Percentiles rank a stretch among this genome's conserved stretches.
These are phyloP conservation scores for Talaromyces sp. DNA, from an alignment of 2,329 filamentous ascomycete genomes.

Conservation along the genomic window DNA sequence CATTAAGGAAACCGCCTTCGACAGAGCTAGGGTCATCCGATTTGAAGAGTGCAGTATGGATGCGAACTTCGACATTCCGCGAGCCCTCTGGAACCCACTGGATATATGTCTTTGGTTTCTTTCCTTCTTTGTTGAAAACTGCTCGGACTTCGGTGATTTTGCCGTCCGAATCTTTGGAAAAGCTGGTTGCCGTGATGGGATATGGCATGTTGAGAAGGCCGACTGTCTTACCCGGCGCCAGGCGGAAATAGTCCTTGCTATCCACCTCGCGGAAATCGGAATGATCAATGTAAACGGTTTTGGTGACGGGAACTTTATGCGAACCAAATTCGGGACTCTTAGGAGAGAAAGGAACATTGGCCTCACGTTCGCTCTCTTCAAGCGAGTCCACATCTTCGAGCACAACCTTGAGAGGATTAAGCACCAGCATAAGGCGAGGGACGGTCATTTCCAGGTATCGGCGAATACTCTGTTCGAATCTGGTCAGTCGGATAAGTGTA, in stretches of 20 bases:
- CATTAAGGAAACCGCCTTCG: conserved; percentile 74
- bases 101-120: conserved; percentile 70
- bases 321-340: conserved; percentile 61
- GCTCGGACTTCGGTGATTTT: conserved; percentile 64
- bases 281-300: conserved; percentile 79
- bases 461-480: conserved; percentile 80
- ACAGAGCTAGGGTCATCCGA: conserved; percentile 74
- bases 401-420: conserved; percentile 77
- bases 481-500: conserved; percentile 71
- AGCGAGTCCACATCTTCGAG: conserved; percentile 66
- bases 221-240: conserved; percentile 70
- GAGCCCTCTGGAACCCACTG: conserved; percentile 75
- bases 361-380: conserved; percentile 60
- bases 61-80: conserved; percentile 65
- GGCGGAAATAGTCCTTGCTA: conserved; percentile 70
- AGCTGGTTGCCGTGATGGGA: conserved; percentile 64
- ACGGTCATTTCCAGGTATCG: conserved; percentile 84
- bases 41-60: conserved; percentile 82
- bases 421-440: conserved; percentile 80
- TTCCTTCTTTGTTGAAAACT: conserved; percentile 63
- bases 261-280: conserved; percentile 72
- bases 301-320: conserved; percentile 64
- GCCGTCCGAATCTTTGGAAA: conserved; percentile 63
- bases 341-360: conserved; percentile 66
- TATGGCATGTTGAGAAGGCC: conserved; percentile 68